These are phyloP conservation scores for Striga hermonthica DNA, from an alignment of 305 asterid species.

Conservation along the genomic window DNA sequence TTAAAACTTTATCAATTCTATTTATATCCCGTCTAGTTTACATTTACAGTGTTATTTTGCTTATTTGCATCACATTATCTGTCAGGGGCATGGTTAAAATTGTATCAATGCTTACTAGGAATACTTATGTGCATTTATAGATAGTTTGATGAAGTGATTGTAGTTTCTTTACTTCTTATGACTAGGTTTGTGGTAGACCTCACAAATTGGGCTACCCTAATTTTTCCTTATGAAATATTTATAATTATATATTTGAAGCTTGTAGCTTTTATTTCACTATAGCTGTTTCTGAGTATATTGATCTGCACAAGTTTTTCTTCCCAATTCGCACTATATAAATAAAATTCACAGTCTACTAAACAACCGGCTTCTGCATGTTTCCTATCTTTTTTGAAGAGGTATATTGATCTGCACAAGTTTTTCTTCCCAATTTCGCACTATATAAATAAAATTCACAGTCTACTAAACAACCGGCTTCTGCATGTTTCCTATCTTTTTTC, in stretches of 20 bases:
- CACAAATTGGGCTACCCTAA: not conserved
- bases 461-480: conserved; percentile 2
- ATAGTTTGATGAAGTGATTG: not conserved
- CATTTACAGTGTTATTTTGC: conserved; percentile 3
- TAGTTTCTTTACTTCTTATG: not conserved
- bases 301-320: conserved; percentile 7
- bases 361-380: conserved; percentile 5
- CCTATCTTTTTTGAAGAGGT: conserved; percentile 20
- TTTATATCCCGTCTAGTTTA: not conserved
- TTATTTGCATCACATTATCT: conserved; percentile 8
- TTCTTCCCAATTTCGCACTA: conserved; percentile 1
- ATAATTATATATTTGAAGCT: conserved; percentile 1
- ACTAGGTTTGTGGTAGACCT: not conserved
- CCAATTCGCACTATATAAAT: not conserved
- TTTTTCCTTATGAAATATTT: not conserved
- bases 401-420: no score
- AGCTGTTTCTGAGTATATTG: conserved; percentile 12
- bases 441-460: not conserved
- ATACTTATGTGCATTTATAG: conserved; percentile 5
- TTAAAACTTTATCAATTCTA: conserved; percentile 6
- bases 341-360: not conserved
- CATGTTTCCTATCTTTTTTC: conserved; percentile 20
- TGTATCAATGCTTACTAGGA: not conserved
- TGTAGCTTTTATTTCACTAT: conserved; percentile 16
- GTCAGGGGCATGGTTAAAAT: not conserved